These are phyloP conservation scores for Meripilus lineatus DNA, from an alignment of 1,284 basidiomycete genomes.

Conservation along the genomic window DNA sequence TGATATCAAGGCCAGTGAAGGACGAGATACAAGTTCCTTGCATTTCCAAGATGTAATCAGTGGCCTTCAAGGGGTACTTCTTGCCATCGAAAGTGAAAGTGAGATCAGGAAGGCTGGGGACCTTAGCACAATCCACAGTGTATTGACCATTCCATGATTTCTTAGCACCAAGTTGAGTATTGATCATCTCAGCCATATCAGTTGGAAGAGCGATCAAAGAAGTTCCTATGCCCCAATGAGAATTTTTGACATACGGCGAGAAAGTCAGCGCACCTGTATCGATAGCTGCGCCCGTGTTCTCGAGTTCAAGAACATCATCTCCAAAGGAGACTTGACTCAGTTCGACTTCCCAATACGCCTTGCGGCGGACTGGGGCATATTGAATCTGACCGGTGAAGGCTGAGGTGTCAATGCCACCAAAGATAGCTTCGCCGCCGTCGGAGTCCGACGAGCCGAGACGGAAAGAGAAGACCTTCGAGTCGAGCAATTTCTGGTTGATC, in stretches of 20 bases:
- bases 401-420: slow-evolving; percentile 84
- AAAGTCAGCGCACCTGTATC: slow-evolving; percentile 72
- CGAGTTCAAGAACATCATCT: slow-evolving; percentile 79
- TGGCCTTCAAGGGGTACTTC: slow-evolving; percentile 74
- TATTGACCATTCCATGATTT: slow-evolving; percentile 96
- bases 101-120: slow-evolving; percentile 83
- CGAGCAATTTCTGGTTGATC: slow-evolving; percentile 82
- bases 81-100: slow-evolving; percentile 82
- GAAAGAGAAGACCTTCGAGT: slow-evolving; percentile 92
- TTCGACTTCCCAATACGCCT: slow-evolving; percentile 99
- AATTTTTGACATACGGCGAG: not conserved
- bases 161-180: slow-evolving; percentile 91
- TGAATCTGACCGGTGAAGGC: slow-evolving; percentile 82
- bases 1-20: slow-evolving; percentile 92
- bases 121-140: slow-evolving; percentile 84
- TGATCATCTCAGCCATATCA: slow-evolving; percentile 97
- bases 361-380: slow-evolving; percentile 92
- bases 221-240: slow-evolving; percentile 52
- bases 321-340: slow-evolving; percentile 85
- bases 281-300: slow-evolving; percentile 92
- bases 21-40: slow-evolving; percentile 92
- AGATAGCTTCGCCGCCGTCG: slow-evolving; percentile 90
- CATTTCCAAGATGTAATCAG: slow-evolving; percentile 87
- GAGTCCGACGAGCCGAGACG: slow-evolving; percentile 84
- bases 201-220: slow-evolving; percentile 89